These are phyloP conservation scores for Phytopythium delawarense DNA, from an alignment of 352 stramenopile genomes.

Conservation along the genomic window DNA sequence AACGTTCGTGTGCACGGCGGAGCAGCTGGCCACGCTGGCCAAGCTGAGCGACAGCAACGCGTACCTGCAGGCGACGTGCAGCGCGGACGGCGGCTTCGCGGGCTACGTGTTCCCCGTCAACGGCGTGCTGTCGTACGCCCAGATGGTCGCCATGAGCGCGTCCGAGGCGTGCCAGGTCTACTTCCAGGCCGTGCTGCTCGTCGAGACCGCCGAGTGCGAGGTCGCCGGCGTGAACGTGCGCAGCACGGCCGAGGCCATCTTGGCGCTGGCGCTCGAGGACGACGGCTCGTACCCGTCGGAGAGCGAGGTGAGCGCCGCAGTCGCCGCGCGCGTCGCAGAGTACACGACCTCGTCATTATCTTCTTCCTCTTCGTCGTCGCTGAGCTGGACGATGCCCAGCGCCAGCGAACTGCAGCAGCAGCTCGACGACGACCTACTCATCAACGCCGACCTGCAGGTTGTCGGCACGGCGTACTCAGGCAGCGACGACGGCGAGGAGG, in stretches of 20 bases:
- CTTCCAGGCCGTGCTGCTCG: constrained; percentile 25
- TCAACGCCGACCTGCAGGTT: constrained; percentile 26
- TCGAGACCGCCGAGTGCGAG: constrained; percentile 25
- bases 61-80: constrained; percentile 23
- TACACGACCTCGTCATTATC: constrained; percentile 17
- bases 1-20: constrained; percentile 26
- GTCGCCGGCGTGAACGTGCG: constrained; percentile 28
- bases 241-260: constrained; percentile 23
- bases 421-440: constrained; percentile 16
- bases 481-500: constrained; percentile 1
- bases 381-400: constrained; percentile 23
- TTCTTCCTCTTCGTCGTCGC: constrained; percentile 9
- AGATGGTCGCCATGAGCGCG: constrained; percentile 25
- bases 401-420: constrained; percentile 19
- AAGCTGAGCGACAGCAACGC: constrained; percentile 23
- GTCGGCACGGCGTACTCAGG: constrained; percentile 25
- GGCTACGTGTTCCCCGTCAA: constrained; percentile 29
- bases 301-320: constrained; percentile 18
- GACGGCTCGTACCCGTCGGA: constrained; percentile 14
- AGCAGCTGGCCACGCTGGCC: constrained; percentile 23
- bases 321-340: constrained; percentile 19
- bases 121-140: constrained; percentile 22
- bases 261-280: constrained; percentile 19
- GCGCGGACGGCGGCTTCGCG: constrained; percentile 12
- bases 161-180: constrained; percentile 18